Conservation (phyloP, 352 stramenopile species). For the Pythium brassicae region DNA sequence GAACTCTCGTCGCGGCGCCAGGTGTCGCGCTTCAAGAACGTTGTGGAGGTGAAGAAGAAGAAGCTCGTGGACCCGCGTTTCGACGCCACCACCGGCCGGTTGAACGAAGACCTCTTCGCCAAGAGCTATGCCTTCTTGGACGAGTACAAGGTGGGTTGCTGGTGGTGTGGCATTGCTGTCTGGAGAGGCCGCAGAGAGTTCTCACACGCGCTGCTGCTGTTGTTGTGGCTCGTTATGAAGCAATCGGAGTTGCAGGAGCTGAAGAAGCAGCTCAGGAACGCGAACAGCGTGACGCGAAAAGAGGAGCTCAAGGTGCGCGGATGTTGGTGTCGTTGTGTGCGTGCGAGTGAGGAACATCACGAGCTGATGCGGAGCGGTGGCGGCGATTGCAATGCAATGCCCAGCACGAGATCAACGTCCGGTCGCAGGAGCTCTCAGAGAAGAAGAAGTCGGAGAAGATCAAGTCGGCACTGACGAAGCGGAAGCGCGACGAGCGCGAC, state of each 20-base stretch:
- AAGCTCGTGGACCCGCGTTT: conserved; percentile 83
- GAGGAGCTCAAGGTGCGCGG: conserved; percentile 68
- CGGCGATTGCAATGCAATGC: no score
- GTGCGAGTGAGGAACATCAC: not conserved
- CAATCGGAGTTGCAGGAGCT: conserved; percentile 82
- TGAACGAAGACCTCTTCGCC: conserved; percentile 86
- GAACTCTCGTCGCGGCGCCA: conserved; percentile 84
- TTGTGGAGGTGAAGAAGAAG: conserved; percentile 80
- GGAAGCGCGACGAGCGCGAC: conserved; percentile 84
- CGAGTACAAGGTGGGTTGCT: conserved; percentile 67
- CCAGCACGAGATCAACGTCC: conserved; percentile 65
- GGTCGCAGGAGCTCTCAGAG: conserved; percentile 62
- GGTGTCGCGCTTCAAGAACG: conserved; percentile 73
- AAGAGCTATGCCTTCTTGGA: conserved; percentile 90
- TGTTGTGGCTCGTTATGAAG: conserved; percentile 14
- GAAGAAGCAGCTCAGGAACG: conserved; percentile 69
- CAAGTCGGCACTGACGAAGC: conserved; percentile 59
- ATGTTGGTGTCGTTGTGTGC: not conserved
- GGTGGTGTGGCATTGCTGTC: not conserved
- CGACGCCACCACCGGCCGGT: conserved; percentile 69
- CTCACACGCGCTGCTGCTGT: not conserved
- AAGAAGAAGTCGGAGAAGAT: conserved; percentile 79
- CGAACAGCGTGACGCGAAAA: conserved; percentile 64
- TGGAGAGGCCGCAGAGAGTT: not conserved
- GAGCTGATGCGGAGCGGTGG: no score